Base-by-base conservation (phyloP, 1,284 basidiomycete species). In the Laetiporus sulphureus region DNA sequence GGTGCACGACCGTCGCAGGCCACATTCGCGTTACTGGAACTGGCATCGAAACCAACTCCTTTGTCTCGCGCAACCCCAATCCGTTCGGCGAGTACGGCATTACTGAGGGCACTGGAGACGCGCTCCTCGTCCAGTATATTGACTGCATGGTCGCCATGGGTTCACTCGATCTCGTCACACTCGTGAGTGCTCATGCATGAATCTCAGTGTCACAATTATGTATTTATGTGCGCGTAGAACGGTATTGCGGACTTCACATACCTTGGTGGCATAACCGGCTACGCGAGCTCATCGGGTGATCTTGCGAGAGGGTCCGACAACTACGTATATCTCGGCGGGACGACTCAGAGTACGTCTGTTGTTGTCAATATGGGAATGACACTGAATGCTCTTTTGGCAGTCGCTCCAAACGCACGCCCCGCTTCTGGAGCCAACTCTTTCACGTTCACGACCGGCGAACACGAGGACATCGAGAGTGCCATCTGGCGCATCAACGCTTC, bases 321-420 rank as follows among this genome's bases (percentile, higher is more conserved):
- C 48, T 58, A 55, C 40, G 53, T 34, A 24, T 55, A 54, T 45
- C 3, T 55, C 41, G 51, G 44, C 15, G 54, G 52, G 13, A 44
- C 45, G 13, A 21, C 31, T 6, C 34, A 48, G 13, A 45, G 52
- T 56, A 36, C 32, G 54, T 32, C 15, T 18, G 19, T 15, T 22
- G 23, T 18, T 22, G n/a, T 32, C 19, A 22, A 18, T 24, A 24
- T n/a, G n/a, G n/a, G n/a, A n/a, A n/a, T 18, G 30, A 4, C n/a
- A 5, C 20, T 3, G 6, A 12, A 4, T 12, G 31, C 33, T 4
- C 6, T 16, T 21, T 20, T 24, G n/a, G 22, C 37, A 41, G 40
- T 48, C 37, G 50, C 47, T 13, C 42, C 49, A 8, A 38, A 35
- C 32, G 45, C 50, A n/a, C 41, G 44, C 18, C 49, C 57, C 6